A percentile compares a stretch with the other conserved stretches of the same genome.
These are phyloP conservation scores for Cercospora citrullina DNA, from an alignment of 2,329 filamentous ascomycete species.

Conservation along the genomic window DNA sequence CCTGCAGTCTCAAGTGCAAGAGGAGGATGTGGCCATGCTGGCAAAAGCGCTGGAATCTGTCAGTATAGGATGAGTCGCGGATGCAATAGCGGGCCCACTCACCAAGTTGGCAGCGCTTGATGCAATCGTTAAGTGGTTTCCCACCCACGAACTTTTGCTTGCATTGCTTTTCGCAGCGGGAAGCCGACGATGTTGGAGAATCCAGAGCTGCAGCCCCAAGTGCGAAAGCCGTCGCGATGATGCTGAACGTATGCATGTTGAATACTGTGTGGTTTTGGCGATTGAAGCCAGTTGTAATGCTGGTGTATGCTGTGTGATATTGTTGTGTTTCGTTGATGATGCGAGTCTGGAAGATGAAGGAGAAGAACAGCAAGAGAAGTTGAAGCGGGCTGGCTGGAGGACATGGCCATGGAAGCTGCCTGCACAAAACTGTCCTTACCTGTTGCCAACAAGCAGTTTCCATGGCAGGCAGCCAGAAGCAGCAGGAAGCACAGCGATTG, in stretches of 20 bases:
- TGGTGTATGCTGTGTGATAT: conserved; percentile 3
- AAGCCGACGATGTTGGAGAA: neutral
- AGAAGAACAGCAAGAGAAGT: conserved; percentile 5
- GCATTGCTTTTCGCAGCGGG: neutral
- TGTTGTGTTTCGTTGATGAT: conserved; percentile 1
- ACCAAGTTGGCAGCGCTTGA: neutral
- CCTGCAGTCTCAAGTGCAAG: neutral
- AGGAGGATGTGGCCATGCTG: neutral
- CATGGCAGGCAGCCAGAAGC: neutral
- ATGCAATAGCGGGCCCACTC: neutral
- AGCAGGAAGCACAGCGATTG: neutral
- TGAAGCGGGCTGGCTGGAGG: neutral
- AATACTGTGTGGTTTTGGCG: neutral
- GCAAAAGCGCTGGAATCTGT: neutral
- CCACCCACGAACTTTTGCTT: neutral
- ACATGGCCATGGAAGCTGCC: neutral
- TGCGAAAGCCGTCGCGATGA: neutral
- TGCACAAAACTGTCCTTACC: neutral
- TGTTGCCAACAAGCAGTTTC: neutral
- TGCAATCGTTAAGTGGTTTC: neutral
- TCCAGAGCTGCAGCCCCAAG: neutral
- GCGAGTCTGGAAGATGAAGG: neutral
- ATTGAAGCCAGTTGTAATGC: neutral
- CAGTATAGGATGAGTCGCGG: neutral
- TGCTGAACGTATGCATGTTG: neutral